Evolutionary conservation across 805 yeast genomes (phyloP).

Genomic region (Cyberlindnera veronae): DNA sequence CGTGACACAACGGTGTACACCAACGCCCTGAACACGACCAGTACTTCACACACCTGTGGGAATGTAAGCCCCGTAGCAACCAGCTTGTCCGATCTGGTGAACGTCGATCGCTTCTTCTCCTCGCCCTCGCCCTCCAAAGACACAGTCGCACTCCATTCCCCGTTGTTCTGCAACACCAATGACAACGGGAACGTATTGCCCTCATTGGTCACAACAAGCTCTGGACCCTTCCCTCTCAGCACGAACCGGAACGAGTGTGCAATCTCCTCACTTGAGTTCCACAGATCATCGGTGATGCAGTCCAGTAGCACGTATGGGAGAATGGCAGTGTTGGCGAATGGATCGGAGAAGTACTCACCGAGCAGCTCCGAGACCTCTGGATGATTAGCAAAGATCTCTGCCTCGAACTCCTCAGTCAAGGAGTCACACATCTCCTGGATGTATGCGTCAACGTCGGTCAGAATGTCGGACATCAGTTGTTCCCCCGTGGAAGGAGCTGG

Average conservation of each 20-base stretch:
- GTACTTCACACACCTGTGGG: background rate
- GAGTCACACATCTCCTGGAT: too few relatives aligned
- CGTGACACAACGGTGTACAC: slow-evolving; percentile 2
- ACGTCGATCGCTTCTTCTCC: too few relatives aligned
- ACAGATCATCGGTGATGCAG: slow-evolving; percentile 10
- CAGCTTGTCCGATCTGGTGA: background rate
- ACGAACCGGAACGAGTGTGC: slow-evolving; percentile 3
- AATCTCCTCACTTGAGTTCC: slow-evolving; percentile 4
- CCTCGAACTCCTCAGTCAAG: slow-evolving; percentile 1
- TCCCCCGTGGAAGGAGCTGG: background rate
- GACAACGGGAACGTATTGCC: slow-evolving; percentile 1
- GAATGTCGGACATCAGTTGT: background rate
- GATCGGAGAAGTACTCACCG: slow-evolving; percentile 2
- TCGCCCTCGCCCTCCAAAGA: too few relatives aligned
- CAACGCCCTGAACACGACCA: slow-evolving; percentile 5
- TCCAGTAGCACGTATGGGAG: slow-evolving; percentile 8
- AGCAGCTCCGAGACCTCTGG: background rate
- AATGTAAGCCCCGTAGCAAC: background rate
- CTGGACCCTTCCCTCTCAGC: slow-evolving; percentile 4
- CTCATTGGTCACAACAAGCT: background rate
- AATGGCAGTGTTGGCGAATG: background rate
- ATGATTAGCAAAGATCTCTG: background rate
- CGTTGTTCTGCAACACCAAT: background rate
- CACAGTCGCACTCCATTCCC: slow-evolving; percentile 1
- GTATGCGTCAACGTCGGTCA: background rate